Conservation (phyloP, 2,329 filamentous ascomycete species). For the Nothomitra cinnamomea region DNA sequence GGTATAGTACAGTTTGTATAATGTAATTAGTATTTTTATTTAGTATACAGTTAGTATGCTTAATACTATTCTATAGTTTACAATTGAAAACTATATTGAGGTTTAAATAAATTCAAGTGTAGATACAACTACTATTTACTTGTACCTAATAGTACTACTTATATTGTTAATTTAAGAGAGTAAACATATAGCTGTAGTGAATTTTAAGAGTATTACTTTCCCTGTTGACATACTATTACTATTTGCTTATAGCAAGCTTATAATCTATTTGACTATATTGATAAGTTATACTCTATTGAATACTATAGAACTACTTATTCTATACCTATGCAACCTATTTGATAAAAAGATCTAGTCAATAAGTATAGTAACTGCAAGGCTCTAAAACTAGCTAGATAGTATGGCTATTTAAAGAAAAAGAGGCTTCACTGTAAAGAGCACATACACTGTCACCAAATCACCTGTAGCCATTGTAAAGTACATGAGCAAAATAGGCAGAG, state of each 20-base stretch:
- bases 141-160: neutral
- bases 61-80: no score
- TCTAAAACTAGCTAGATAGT: neutral
- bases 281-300: neutral
- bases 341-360: neutral
- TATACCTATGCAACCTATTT: neutral
- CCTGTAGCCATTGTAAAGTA: neutral
- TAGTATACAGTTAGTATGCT: no score
- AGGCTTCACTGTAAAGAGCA: neutral
- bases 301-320: neutral
- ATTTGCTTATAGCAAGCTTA: neutral
- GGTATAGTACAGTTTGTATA: no score
- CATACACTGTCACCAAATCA: neutral
- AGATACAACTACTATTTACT: no score
- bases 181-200: neutral
- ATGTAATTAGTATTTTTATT: no score
- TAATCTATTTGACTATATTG: neutral
- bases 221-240: neutral
- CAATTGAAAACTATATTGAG: no score
- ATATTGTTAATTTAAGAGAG: neutral
- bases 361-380: neutral
- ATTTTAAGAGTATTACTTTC: neutral
- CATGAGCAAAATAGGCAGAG: neutral
- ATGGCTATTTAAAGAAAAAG: neutral
- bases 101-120: no score